phyloP scores from a whole-genome alignment of 78 protist species.

The Guillardia theta region DNA sequence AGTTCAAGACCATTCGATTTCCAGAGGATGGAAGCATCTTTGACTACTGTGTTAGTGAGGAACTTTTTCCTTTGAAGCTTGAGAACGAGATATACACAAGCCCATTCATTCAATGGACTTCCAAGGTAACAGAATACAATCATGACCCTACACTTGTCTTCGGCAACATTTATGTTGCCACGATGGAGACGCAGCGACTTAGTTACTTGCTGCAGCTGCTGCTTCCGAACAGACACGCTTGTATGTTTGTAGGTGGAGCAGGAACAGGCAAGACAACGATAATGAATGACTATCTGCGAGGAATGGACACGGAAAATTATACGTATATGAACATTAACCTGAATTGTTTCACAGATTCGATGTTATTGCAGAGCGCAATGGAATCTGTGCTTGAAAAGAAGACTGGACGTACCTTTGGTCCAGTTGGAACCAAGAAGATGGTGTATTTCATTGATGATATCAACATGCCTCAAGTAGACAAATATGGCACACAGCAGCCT shows the following conservation, averaged over 20 bases:
- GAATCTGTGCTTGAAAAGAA: constrained; percentile 80
- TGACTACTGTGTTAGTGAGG: constrained; percentile 67
- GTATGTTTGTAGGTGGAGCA: constrained; percentile 48
- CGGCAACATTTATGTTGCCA: constrained; percentile 34
- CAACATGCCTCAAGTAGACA: constrained; percentile 89
- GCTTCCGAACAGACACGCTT: not conserved
- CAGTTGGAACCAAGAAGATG: constrained; percentile 57
- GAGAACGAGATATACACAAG: not conserved
- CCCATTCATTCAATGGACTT: constrained; percentile 58
- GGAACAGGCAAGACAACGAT: constrained; percentile 36
- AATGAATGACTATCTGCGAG: constrained; percentile 32
- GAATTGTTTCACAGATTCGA: constrained; percentile 69
- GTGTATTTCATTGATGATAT: constrained; percentile 78
- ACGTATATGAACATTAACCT: constrained; percentile 22
- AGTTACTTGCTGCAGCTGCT: constrained; percentile 2
- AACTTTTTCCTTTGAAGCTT: not conserved
- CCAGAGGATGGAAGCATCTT: constrained; percentile 66
- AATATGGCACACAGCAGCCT: constrained; percentile 85
- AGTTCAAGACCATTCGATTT: not conserved
- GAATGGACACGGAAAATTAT: not conserved
- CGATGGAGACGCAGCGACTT: constrained; percentile 66
- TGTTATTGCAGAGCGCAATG: constrained; percentile 57
- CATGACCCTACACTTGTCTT: constrained; percentile 46
- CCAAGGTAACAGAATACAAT: constrained; percentile 37
- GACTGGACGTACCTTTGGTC: constrained; percentile 70